phyloP scores from a whole-genome alignment of 2,329 filamentous ascomycete species.

The Aspergillus sp. region DNA sequence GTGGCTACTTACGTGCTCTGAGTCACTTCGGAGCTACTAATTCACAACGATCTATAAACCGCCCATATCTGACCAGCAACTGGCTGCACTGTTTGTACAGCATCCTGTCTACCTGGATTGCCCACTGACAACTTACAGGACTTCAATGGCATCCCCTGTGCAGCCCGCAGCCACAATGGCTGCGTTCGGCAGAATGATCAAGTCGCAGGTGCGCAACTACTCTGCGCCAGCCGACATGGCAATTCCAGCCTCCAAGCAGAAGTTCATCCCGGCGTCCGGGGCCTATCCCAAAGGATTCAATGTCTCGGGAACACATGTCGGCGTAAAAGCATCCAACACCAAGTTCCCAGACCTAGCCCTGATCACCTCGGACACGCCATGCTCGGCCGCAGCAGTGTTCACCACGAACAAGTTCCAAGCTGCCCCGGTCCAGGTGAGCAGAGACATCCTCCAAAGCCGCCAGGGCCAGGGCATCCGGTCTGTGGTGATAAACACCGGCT shows the following conservation, averaged over 20 bases:
- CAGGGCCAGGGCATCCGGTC: constrained; percentile 63
- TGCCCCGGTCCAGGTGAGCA: constrained; percentile 81
- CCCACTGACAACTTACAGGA: neutral
- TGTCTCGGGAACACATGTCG: constrained; percentile 78
- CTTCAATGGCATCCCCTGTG: constrained; percentile 16
- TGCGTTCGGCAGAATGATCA: constrained; percentile 26
- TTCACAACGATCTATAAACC: neutral
- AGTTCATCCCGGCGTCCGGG: constrained; percentile 77
- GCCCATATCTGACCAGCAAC: neutral
- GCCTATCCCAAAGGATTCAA: constrained; percentile 86
- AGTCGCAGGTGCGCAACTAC: constrained; percentile 34
- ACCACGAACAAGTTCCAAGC: constrained; percentile 98
- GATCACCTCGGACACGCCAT: constrained; percentile 76
- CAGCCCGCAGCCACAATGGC: constrained; percentile 24
- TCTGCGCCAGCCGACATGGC: constrained; percentile 38
- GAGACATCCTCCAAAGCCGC: constrained; percentile 58
- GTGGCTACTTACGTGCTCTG: neutral
- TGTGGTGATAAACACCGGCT: constrained; percentile 89
- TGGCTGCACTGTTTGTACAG: neutral
- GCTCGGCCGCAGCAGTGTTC: constrained; percentile 83
- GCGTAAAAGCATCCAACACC: constrained; percentile 88
- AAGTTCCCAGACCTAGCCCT: constrained; percentile 85
- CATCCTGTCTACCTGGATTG: no score
- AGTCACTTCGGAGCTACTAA: constrained; percentile 6
- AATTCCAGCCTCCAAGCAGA: constrained; percentile 72